phyloP scores from a whole-genome alignment of 192 early-diverging fungal genomes.

The Borealophlyctis nickersoniae region DNA sequence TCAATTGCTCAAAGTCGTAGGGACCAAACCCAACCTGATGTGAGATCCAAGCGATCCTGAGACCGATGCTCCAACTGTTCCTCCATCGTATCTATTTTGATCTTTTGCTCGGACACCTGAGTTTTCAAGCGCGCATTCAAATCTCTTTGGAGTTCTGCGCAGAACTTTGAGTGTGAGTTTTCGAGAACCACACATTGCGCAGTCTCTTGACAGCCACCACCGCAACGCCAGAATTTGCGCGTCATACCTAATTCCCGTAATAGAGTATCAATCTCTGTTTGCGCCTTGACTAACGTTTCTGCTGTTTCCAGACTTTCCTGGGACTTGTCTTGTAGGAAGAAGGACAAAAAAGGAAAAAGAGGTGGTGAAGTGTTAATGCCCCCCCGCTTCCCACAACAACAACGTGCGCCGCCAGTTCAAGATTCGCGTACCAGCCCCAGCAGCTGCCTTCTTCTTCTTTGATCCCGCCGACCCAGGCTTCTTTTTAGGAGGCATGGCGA shows the following conservation, averaged over 20 bases:
- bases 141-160: constrained; percentile 31
- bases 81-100: constrained; percentile 34
- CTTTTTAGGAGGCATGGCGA: constrained; percentile 71
- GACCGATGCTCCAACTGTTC: constrained; percentile 35
- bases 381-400: background rate
- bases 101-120: constrained; percentile 30
- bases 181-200: background rate
- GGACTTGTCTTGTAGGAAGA: constrained; percentile 1
- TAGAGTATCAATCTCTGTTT: constrained; percentile 36
- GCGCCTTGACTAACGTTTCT: constrained; percentile 44
- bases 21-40: constrained; percentile 25
- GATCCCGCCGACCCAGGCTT: constrained; percentile 38
- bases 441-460: constrained; percentile 19
- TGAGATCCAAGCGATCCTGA: constrained; percentile 48
- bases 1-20: background rate
- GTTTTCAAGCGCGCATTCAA: constrained; percentile 28
- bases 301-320: constrained; percentile 22
- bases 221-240: too few relatives aligned
- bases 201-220: too few relatives aligned
- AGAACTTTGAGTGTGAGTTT: background rate
- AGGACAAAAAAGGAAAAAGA: too few relatives aligned
- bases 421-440: background rate
- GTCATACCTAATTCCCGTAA: constrained; percentile 40
- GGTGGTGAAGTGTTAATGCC: too few relatives aligned
- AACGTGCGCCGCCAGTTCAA: background rate